Evolutionary conservation across 2,329 filamentous ascomycete genomes (phyloP).

Genomic region (Hymenoscyphus repandus): DNA sequence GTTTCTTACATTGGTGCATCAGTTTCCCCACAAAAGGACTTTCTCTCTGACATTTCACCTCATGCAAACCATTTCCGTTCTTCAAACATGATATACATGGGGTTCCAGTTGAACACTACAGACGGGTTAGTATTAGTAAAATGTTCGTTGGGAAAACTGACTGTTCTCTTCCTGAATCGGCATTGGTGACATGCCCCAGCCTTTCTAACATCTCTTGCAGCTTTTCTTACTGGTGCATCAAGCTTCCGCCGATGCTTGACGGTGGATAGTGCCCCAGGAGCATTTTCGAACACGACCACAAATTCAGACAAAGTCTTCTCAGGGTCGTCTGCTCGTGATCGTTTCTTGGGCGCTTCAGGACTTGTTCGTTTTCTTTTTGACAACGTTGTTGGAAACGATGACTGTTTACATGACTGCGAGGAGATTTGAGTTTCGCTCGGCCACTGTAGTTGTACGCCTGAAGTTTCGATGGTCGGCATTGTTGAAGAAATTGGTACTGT

Average conservation of each 20-base stretch:
- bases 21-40: conserved; percentile 20
- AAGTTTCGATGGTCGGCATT: background rate
- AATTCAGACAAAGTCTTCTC: conserved; percentile 16
- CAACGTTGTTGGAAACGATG: background rate
- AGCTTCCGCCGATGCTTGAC: conserved; percentile 21
- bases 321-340: background rate
- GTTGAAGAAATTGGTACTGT: background rate
- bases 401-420: background rate
- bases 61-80: conserved; percentile 22
- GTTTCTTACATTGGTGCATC: conserved; percentile 19
- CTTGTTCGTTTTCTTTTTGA: conserved; percentile 16
- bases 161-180: conserved; percentile 26
- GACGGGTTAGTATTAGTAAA: background rate
- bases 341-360: conserved; percentile 12
- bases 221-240: conserved; percentile 23
- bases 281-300: conserved; percentile 24
- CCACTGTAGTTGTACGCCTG: conserved; percentile 11
- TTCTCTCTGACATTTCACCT: conserved; percentile 24
- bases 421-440: conserved; percentile 4
- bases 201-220: conserved; percentile 24
- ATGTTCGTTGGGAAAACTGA: conserved; percentile 8
- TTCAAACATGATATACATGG: conserved; percentile 23
- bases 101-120: conserved; percentile 22
- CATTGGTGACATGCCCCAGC: conserved; percentile 29
- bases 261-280: conserved; percentile 20